A percentile compares a stretch with the other conserved stretches of the same genome.
These are phyloP conservation scores for Lasiosphaeria hispida DNA, from an alignment of 495 filamentous ascomycete species.

Conservation along the genomic window DNA sequence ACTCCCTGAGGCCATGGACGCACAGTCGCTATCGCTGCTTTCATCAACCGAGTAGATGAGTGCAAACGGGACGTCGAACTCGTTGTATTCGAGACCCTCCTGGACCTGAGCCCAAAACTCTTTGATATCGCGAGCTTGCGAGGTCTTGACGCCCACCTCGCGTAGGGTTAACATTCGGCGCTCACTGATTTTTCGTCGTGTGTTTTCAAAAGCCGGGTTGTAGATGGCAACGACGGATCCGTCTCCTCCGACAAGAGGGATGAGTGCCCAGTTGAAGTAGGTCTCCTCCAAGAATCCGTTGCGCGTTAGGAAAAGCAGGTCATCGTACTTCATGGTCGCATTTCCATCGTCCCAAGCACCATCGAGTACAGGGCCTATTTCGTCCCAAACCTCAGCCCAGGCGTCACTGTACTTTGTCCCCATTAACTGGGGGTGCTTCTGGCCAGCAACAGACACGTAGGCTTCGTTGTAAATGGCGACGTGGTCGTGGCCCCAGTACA, in stretches of 20 bases:
- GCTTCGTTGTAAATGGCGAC: constrained; percentile 73
- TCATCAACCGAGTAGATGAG: constrained; percentile 62
- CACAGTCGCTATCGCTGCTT: constrained; percentile 58
- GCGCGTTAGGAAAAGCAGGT: constrained; percentile 61
- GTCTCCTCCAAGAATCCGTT: constrained; percentile 64
- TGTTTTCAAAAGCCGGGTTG: constrained; percentile 69
- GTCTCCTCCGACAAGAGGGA: constrained; percentile 62
- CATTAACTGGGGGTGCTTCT: constrained; percentile 70
- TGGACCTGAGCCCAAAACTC: constrained; percentile 59
- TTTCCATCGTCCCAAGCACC: constrained; percentile 58
- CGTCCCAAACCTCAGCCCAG: constrained; percentile 68
- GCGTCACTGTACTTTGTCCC: constrained; percentile 59
- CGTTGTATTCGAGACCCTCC: constrained; percentile 58
- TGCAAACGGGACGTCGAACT: constrained; percentile 61
- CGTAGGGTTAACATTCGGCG: constrained; percentile 64
- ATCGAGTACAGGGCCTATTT: constrained; percentile 57
- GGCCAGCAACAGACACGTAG: constrained; percentile 63
- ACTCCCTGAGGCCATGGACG: constrained; percentile 61
- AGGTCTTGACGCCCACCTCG: constrained; percentile 67
- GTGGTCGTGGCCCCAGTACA: constrained; percentile 68
- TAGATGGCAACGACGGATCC: constrained; percentile 63
- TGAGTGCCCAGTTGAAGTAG: constrained; percentile 67
- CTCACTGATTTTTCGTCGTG: constrained; percentile 61
- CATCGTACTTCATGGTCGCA: constrained; percentile 74
- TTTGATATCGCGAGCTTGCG: constrained; percentile 62